Evolutionary conservation across 2,329 filamentous ascomycete genomes (phyloP), one percentile per base, ranked within the genome.

Genomic region (Aspergillus sp.): DNA sequence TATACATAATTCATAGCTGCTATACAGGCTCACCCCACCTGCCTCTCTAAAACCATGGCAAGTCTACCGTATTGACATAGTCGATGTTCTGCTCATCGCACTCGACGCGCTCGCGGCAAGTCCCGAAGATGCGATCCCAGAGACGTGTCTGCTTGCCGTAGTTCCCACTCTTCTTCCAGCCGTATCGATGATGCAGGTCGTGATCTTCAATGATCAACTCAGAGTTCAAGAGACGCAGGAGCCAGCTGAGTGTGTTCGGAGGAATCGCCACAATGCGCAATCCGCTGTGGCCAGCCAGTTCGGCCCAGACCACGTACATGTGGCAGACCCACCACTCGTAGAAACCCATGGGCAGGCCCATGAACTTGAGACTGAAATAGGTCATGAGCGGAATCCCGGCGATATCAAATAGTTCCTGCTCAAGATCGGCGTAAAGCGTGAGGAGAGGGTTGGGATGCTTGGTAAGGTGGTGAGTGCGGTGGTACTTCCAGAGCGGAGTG

Each of bases 271-370:
- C 73, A 9, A 81, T 53, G 1, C 80, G 75, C 15, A 69, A 46
- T 9, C 68, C 68, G 30, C 68, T 69, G 45, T 69, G 68, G 3
- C 68, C 68, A 3, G 67, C 61, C 22, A 68, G 46, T 45, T 69
- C 68, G n/a, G 66, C 61, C 25, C 81, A 82, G 13, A 79, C 71
- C 31, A 82, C 70, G 54, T 80, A 82, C 56, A 79, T 72, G 55
- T 81, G 76, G 65, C 79, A 82, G 19, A 82, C 64, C 79, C 79
- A 82, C 78, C 77, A 80, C 47, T 81, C 79, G 53, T 81, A 81
- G 64, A 82, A 82, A 2, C 77, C 79, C 76, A 82, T 77, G 0
- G 78, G 79, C 4, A 81, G 52, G 0, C 79, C 78, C 38, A 77
- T 71, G 0, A 68, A 7, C 58, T 73, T 76, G 41, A 81, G 59